A percentile compares a stretch with the other conserved stretches of the same genome.
Conservation (phyloP, 495 filamentous ascomycete species). For the Pseudevernia furfuracea region DNA sequence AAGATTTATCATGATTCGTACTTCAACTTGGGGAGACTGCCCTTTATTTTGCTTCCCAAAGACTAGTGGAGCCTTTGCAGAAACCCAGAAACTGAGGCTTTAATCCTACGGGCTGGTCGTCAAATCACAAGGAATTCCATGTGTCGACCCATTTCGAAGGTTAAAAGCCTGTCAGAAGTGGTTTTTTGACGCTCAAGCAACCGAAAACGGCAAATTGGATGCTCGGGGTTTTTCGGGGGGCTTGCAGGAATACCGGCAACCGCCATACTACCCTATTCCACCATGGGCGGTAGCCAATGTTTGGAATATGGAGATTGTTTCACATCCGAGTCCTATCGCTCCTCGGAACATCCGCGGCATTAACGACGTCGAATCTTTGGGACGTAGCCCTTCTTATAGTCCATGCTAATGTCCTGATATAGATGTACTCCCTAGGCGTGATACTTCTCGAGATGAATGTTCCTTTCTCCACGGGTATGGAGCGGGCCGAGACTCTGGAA, state of each 20-base stretch:
- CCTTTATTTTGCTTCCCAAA: not conserved
- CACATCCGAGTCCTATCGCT: not conserved
- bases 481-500: conserved; percentile 69
- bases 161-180: not conserved
- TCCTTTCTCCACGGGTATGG: conserved; percentile 74
- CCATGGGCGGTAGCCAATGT: not conserved
- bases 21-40: not conserved
- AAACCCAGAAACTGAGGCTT: not conserved
- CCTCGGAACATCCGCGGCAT: too few relatives aligned
- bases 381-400: not conserved
- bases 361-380: too few relatives aligned
- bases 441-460: conserved; percentile 99
- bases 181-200: not conserved
- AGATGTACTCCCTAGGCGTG: conserved; percentile 90
- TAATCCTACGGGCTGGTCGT: not conserved
- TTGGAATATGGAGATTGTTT: not conserved
- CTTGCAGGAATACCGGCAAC: not conserved
- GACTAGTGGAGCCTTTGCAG: not conserved
- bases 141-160: not conserved
- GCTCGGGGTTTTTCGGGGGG: not conserved
- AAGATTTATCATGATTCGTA: not conserved
- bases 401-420: not conserved
- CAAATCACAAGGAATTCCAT: not conserved
- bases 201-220: not conserved
- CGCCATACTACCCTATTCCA: not conserved